Base-by-base conservation (phyloP, 805 yeast species). In the Yarrowia yakushimensis region DNA sequence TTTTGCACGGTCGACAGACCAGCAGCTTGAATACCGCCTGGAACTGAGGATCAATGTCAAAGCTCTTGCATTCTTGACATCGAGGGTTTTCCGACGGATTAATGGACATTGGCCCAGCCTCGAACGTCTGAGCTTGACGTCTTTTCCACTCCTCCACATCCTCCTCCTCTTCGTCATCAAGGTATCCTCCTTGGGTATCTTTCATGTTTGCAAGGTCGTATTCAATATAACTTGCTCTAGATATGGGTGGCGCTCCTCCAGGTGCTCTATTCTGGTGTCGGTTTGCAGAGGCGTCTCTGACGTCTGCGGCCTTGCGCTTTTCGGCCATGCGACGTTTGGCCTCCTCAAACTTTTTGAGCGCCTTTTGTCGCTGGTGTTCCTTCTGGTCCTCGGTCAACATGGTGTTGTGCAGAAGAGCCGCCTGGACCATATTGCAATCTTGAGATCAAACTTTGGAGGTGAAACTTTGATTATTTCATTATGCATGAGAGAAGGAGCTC, bases 111-210 rank as follows among this genome's bases (percentile, higher is more conserved):
- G 54, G 52, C 10, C 63, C 66, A 4, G 65, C 60, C 62, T 63
- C 39, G 28, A 65, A 65, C 22, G 72, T 75, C 63, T 83, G 83
- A 64, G 82, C 82, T n/a, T 75, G 76, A 65, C 81, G 79, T 85
- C 87, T 82, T 36, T 82, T 84, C 20, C 80, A 85, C 18, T 82
- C 75, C 13, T 67, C 69, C 12, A 73, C 65, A 3, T 59, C 62
- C 7, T 63, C 70, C 17, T 63, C 66, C 52, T 70, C 72, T 64
- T 67, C 75, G 13, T 79, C 82, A 0, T 76, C 70, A 66, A 92
- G 77, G 71, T 85, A 92, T 22, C 99, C 99, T 68, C 97, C 98
- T 69, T 82, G 81, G 1, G 87, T 78, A 68, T 94, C 97, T 66
- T 83, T 82, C 90, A 96, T 88, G n/a, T 90, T 87, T 2, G 97